Base-by-base conservation (phyloP, 805 yeast species). In the Spathaspora arborariae region DNA sequence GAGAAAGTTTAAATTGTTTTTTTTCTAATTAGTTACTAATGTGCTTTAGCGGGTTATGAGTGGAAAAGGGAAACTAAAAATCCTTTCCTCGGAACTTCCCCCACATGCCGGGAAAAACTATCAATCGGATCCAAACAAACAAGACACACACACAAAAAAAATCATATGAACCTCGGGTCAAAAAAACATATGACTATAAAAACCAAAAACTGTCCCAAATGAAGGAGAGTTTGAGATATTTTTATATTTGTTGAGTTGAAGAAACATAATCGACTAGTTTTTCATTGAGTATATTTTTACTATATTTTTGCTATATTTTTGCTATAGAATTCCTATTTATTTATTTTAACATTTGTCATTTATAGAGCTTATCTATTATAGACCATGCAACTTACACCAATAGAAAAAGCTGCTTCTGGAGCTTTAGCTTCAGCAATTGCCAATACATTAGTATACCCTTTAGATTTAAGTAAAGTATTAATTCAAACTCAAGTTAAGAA, bases 401-500 rank as follows among this genome's bases (percentile, higher is more conserved):
- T 88, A 58, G 95, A 88, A 53, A 80, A 82, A 57, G 96, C 96
- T 0, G 75, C 86, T 13, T 81, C 87, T 42, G 96, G 96, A 0
- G 88, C 96, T 0, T 72, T 84, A 41, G 94, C 95, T 7, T 87
- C 95, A 1, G 84, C 83, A 19, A 62, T 85, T 42, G 96, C 96
- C 36, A 88, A 86, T 65, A 69, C 88, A 6, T 71, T 81, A 38
- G 91, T 88, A 1, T 88, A 88, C 58, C 96, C 96, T 0, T 65
- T 88, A 39, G 96, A 88, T 59, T 69, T 88, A 57, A 77, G 85
- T 51, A 87, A 87, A 60, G 85, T 94, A 0, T 71, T 83, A 48
- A 79, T 87, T 39, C 96, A 87, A 58, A 83, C 90, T 2, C 94
- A 87, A 62, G 76, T 72, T 41, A 67, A 67, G 48, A 63, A 51